Evolutionary conservation across 148 eudicot species (phyloP).

Genomic region (Rhododendron simsii): DNA sequence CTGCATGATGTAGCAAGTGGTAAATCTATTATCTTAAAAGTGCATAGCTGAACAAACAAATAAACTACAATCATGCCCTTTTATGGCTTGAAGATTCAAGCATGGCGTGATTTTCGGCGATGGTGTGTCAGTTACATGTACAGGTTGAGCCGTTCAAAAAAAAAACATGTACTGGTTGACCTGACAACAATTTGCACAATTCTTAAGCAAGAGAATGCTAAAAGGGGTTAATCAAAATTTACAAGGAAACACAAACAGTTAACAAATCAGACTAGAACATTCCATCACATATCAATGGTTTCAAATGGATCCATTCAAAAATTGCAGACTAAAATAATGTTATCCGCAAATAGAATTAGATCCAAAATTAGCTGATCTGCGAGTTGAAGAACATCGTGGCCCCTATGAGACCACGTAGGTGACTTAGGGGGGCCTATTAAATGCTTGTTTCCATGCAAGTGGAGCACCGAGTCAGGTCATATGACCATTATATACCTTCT

Average conservation of each 20-base stretch:
- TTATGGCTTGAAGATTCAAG: neutral
- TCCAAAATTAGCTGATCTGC: neutral
- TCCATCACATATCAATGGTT: neutral
- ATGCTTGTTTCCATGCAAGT: neutral
- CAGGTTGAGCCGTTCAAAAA: neutral
- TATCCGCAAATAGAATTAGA: neutral
- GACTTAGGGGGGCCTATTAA: neutral
- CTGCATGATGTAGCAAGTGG: conserved; percentile 29
- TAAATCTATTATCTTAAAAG: neutral
- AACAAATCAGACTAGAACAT: neutral
- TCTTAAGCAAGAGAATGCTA: neutral
- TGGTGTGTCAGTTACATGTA: neutral
- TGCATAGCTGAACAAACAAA: neutral
- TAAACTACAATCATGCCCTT: neutral
- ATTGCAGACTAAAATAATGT: neutral
- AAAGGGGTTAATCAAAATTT: neutral
- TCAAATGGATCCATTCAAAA: neutral
- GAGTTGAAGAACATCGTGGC: neutral
- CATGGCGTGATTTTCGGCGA: neutral
- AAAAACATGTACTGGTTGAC: neutral
- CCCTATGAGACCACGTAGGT: neutral
- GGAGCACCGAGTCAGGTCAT: neutral
- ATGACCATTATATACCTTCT: neutral
- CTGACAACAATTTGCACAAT: neutral
- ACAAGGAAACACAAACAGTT: neutral